Evolutionary conservation across 345 rosid genomes (phyloP).

Genomic region (Streptanthus diversifolius): DNA sequence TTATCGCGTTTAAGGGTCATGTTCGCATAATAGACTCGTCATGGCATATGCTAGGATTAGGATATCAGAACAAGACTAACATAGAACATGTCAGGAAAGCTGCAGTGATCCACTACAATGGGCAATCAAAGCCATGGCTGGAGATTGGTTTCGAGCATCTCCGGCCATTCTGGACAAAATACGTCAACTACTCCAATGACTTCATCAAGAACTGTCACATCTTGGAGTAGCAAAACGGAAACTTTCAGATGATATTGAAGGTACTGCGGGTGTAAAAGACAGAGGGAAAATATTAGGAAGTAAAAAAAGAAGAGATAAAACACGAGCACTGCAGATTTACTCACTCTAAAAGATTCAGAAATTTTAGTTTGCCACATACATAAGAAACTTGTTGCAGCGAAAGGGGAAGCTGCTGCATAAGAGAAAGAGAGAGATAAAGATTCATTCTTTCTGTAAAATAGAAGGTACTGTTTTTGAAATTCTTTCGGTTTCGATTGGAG

Average conservation of each 20-base stretch:
- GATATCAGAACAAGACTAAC: conserved; percentile 77
- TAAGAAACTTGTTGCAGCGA: conserved; percentile 25
- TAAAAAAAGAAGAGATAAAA: conserved; percentile 17
- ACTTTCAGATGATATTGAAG: conserved; percentile 23
- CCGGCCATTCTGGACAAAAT: conserved; percentile 94
- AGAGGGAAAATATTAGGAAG: conserved; percentile 31
- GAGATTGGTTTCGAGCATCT: conserved; percentile 96
- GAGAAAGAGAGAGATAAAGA: conserved; percentile 19
- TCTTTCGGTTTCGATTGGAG: conserved; percentile 25
- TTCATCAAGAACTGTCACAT: conserved; percentile 92
- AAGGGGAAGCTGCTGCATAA: conserved; percentile 26
- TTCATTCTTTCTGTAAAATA: conserved; percentile 36
- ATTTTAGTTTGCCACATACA: conserved; percentile 28
- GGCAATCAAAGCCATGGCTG: conserved; percentile 97
- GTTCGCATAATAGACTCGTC: conserved; percentile 74
- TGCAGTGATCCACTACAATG: conserved; percentile 94
- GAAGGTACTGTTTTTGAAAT: conserved; percentile 35
- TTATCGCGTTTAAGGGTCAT: conserved; percentile 89
- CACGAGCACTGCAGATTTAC: conserved; percentile 12
- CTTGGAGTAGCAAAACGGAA: conserved; percentile 59
- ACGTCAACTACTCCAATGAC: conserved; percentile 85
- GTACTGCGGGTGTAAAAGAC: conserved; percentile 34
- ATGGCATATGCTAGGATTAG: conserved; percentile 99
- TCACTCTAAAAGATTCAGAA: conserved; percentile 9
- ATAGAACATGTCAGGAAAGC: conserved; percentile 65